Evolutionary conservation across 1,139 yeast species (phyloP).

Genomic region (Magnusiomyces suaveolens): DNA sequence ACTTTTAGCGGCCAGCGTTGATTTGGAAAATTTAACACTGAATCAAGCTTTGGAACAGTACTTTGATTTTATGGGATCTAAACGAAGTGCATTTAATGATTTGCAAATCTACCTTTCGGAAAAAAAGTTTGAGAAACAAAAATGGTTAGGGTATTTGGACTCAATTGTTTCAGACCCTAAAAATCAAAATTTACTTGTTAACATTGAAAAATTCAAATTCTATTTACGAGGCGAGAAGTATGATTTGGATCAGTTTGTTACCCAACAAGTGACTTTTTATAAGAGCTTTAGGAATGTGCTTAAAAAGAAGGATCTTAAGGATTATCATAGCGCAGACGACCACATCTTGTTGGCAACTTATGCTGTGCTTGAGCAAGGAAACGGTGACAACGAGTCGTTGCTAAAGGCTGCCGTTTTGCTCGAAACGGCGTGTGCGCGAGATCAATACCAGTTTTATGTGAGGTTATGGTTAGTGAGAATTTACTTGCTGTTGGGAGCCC

Average conservation of each 20-base stretch:
- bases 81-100: slow-evolving; percentile 56
- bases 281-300: slow-evolving; percentile 29
- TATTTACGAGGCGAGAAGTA: slow-evolving; percentile 18
- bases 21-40: slow-evolving; percentile 5
- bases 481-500: slow-evolving; percentile 52
- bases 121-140: slow-evolving; percentile 12
- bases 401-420: slow-evolving; percentile 37
- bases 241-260: slow-evolving; percentile 17
- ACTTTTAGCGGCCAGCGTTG: slow-evolving; percentile 34
- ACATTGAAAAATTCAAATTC: slow-evolving; percentile 41
- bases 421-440: slow-evolving; percentile 41
- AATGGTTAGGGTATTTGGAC: slow-evolving; percentile 11
- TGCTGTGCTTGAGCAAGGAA: slow-evolving; percentile 17
- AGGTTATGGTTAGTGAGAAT: slow-evolving; percentile 63
- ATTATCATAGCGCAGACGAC: slow-evolving; percentile 59
- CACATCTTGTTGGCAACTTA: slow-evolving; percentile 44
- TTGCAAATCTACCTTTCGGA: slow-evolving; percentile 34
- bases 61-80: slow-evolving; percentile 38
- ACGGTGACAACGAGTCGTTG: slow-evolving; percentile 16
- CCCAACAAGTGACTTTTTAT: slow-evolving; percentile 33
- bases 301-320: slow-evolving; percentile 42
- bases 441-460: slow-evolving; percentile 56
- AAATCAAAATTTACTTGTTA: slow-evolving; percentile 39
- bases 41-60: slow-evolving; percentile 36
- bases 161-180: slow-evolving; percentile 16